Conservation (phyloP, 106 monocot species). For the Chionographis japonica region DNA sequence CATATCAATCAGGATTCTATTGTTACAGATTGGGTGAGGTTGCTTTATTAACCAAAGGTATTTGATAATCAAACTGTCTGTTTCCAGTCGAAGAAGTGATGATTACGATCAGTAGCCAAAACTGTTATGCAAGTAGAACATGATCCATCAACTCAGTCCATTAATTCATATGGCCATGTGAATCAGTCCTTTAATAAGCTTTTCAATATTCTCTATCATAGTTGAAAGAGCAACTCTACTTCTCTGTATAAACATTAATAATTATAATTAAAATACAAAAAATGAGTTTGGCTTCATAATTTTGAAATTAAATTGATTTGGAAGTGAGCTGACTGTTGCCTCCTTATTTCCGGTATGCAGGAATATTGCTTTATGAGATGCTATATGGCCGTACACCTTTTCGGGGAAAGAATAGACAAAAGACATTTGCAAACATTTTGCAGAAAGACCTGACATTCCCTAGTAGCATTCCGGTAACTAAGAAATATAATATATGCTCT, state of each 20-base stretch:
- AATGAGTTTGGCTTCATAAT: background rate
- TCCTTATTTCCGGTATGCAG: slow-evolving; percentile 35
- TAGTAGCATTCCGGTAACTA: slow-evolving; percentile 91
- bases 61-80: too few species aligned
- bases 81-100: too few species aligned
- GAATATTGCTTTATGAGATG: slow-evolving; percentile 98
- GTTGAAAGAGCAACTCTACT: background rate
- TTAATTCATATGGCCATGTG: background rate
- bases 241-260: background rate
- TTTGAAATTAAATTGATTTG: background rate
- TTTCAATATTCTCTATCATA: background rate
- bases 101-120: too few species aligned
- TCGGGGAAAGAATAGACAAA: slow-evolving; percentile 84
- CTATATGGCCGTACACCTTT: slow-evolving; percentile 96
- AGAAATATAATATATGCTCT: slow-evolving; percentile 10
- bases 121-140: too few species aligned
- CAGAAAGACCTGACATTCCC: slow-evolving; percentile 94
- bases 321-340: background rate
- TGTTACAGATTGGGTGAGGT: too few species aligned
- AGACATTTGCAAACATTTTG: slow-evolving; percentile 92
- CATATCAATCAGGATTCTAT: too few species aligned
- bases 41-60: too few species aligned
- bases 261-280: too few species aligned
- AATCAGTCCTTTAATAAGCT: slow-evolving; percentile 1
- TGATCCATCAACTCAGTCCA: too few species aligned